Base-by-base conservation (phyloP, 352 stramenopile species). In the Globisporangium sylvaticum region DNA sequence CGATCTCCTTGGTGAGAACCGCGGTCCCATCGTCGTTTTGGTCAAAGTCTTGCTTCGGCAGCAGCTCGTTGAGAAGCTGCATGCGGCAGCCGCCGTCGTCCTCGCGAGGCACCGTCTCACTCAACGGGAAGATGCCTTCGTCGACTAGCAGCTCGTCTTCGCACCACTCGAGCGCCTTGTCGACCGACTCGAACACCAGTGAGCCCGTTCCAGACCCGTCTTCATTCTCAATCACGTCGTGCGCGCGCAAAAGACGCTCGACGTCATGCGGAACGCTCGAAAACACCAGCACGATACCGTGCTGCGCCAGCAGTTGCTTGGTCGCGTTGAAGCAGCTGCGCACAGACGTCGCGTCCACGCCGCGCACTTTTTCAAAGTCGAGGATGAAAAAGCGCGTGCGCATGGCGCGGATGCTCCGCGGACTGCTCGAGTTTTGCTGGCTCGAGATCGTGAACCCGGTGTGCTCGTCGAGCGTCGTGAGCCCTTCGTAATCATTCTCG, bases 261-360 rank as follows among this genome's bases (percentile, higher is more conserved):
- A 91, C 79, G 29, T 88, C 71, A 0, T 76, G 74, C 10, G 85
- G 84, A 8, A 96, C 79, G 65, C 84, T 87, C 1, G 84, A 78
- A 58, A 96, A 94, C 31, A 94, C 77, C 5, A 96, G 74, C 25
- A 69, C 69, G 61, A 96, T 88, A 29, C 88, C 88, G 57, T 96
- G 84, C 66, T 94, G 82, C 12, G 72, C 75, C 18, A 94, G 69
- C 15, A 96, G 64, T 52, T 94, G 86, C 71, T 94, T 93, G 56
- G 83, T 96, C 44, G 83, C 86, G 56, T 93, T 89, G 74, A 96
- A 95, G 68, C 87, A 94, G 14, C 79, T 92, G n/a, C 87, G 81
- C 32, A 95, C 87, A 12, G 90, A 88, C 22, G 90, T 97, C 5
- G 87, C 88, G 55, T 97, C 90, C n/a, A 97, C 92, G 22, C 90